Evolutionary conservation across 768 basidiomycete species (phyloP), one percentile per base, ranked within the genome.

Genomic region (Chalciporus sphaerocephalus): DNA sequence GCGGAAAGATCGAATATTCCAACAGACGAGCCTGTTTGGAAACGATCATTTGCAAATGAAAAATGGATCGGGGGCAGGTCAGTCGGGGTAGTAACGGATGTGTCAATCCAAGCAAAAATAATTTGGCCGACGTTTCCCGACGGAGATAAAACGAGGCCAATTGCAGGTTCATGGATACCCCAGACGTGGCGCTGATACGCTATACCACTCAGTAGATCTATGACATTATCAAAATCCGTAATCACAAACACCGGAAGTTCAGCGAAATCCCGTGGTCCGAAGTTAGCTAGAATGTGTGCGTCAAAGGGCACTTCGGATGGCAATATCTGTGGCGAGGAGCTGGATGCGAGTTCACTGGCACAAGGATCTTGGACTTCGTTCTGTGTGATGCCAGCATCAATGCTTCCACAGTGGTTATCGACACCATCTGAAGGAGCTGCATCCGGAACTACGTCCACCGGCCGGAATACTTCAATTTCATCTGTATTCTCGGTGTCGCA

Each of bases 101-200:
- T 25, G 24, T 25, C 24, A 25, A 25, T 25, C 35, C 35, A 36
- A 10, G 18, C 5, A 20, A 36, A 20, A 20, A 20, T 9, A 10
- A 20, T 20, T 36, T 20, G 35, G 10, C 35, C 35, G 35, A 36
- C 20, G 12, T 9, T 36, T 10, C 6, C 17, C 8, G 35, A 33
- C 32, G 12, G 6, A 3, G 32, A 5, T 6, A 33, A 17, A 11
- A 36, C 20, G 20, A 38, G 15, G 22, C 47, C 47, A 15, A 48
- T 44, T 10, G 32, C 47, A 18, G 47, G 47, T 20, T 39, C 34
- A 21, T 8, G 7, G 7, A 44, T 38, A 6, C 36, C 47, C 42
- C 47, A 48, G 8, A 44, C 34, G 1, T 10, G 41, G 23, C 41
- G 30, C 33, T 48, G 41, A 28, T 48, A 48, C 18, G 44, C 33